A percentile compares a stretch with the other conserved stretches of the same genome.
These are phyloP conservation scores for Penicillium sp. DNA, from an alignment of 2,329 filamentous ascomycete species.

Conservation along the genomic window DNA sequence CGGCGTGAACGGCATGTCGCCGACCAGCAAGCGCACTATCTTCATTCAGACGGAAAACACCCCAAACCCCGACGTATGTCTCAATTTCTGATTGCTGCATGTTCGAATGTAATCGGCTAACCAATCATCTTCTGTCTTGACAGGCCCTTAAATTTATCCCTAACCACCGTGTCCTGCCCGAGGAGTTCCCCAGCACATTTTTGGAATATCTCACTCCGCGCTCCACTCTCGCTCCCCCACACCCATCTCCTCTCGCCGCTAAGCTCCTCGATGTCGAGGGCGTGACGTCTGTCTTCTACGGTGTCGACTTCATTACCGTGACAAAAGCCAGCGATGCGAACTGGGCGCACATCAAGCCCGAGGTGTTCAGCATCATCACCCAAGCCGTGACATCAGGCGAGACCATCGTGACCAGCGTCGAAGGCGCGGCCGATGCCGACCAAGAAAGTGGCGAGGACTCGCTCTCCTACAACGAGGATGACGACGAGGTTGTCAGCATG, in stretches of 20 bases:
- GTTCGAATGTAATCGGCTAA: neutral
- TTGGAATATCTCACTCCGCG: slow-evolving; percentile 91
- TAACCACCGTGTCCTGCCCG: slow-evolving; percentile 81
- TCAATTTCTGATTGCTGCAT: neutral
- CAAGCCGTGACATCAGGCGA: slow-evolving; percentile 85
- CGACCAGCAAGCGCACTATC: slow-evolving; percentile 67
- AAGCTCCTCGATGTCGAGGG: slow-evolving; percentile 92
- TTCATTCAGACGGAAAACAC: slow-evolving; percentile 98
- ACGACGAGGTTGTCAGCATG: slow-evolving; percentile 94
- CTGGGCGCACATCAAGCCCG: slow-evolving; percentile 93
- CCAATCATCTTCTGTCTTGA: neutral
- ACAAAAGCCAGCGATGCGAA: slow-evolving; percentile 85
- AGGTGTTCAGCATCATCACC: slow-evolving; percentile 93
- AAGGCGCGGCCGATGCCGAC: slow-evolving; percentile 57
- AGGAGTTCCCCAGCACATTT: slow-evolving; percentile 71
- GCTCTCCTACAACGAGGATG: slow-evolving; percentile 82
- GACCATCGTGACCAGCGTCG: slow-evolving; percentile 72
- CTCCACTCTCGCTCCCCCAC: slow-evolving; percentile 81
- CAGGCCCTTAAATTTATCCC: slow-evolving; percentile 88
- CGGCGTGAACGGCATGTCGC: slow-evolving; percentile 41
- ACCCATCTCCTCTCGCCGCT: slow-evolving; percentile 88
- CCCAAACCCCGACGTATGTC: slow-evolving; percentile 79
- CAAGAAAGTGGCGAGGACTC: slow-evolving; percentile 64
- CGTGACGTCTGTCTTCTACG: slow-evolving; percentile 93
- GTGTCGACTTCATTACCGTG: slow-evolving; percentile 92